These are phyloP conservation scores for Plectosphaerella sp. DNA, from an alignment of 2,329 filamentous ascomycete genomes.

Conservation along the genomic window DNA sequence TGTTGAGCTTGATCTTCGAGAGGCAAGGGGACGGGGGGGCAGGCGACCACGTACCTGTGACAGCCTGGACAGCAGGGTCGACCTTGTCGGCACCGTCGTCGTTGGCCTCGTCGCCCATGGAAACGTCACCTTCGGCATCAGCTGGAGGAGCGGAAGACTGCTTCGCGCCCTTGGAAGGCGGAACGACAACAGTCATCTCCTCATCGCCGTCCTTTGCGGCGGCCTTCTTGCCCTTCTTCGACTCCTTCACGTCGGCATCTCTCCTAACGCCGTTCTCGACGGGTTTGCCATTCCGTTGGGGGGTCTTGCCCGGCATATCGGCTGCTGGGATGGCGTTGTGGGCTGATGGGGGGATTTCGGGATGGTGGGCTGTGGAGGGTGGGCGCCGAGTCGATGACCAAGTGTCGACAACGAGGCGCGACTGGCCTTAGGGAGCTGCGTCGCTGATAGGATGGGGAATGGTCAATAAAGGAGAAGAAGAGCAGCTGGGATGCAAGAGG, in stretches of 20 bases:
- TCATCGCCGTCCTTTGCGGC: conserved; percentile 62
- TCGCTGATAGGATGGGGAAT: background rate
- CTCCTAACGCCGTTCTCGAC: conserved; percentile 63
- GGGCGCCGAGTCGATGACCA: background rate
- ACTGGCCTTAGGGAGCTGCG: background rate
- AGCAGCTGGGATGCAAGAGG: background rate
- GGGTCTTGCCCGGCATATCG: conserved; percentile 68
- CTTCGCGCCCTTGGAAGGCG: conserved; percentile 62
- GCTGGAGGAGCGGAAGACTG: conserved; percentile 52
- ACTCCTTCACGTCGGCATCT: conserved; percentile 69
- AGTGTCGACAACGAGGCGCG: conserved; percentile 1
- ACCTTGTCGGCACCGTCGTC: conserved; percentile 48
- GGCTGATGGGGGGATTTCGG: background rate
- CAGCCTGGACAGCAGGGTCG: conserved; percentile 55
- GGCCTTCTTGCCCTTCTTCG: conserved; percentile 65
- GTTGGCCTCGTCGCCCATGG: conserved; percentile 61
- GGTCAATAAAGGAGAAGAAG: background rate
- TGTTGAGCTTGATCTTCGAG: background rate
- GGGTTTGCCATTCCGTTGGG: conserved; percentile 66
- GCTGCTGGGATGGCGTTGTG: conserved; percentile 8
- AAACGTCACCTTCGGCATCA: conserved; percentile 65
- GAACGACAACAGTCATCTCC: conserved; percentile 79
- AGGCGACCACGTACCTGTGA: conserved; percentile 47
- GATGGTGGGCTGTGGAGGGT: background rate
- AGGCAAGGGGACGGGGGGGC: background rate